Base-by-base conservation (phyloP, 2,329 filamentous ascomycete genomes). In the Plenodomus tracheiphilus region DNA sequence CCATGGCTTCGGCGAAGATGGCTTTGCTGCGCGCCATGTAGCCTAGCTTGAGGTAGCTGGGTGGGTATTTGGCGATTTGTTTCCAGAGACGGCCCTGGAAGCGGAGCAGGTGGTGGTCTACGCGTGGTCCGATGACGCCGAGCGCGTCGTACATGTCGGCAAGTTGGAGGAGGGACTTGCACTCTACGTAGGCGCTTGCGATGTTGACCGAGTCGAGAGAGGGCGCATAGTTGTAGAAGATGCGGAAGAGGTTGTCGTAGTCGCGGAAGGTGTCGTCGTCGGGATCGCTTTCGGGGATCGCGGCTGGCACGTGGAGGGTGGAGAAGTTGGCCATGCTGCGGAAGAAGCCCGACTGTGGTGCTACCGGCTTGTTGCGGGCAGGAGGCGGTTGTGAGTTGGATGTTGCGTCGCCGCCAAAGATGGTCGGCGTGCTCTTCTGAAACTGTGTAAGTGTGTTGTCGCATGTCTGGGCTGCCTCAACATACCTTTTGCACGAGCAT, bases 141-240 rank as follows among this genome's bases (percentile, higher is more conserved):
- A 97, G 81, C 13, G 92, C 91, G 69, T 96, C 92, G 75, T 97
- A 97, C 77, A 94, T 90, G 73, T 97, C 92, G n/a, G 91, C 93
- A 16, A 97, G 80, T 11, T 85, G 84, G 35, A 97, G 82, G 2
- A 97, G 82, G 11, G 89, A 88, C 74, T 97, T 96, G 81, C 91
- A 96, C 73, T 97, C 91, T 37, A 94, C 86, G 68, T 97, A 97
- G 19, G 92, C 91, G 53, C 91, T 88, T 45, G 91, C 91, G 56
- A 97, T 96, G 70, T 94, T 96, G 70, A 94, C 81, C 20, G 84
- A 82, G 73, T 96, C 92, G 25, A 97, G 81, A 0, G 85, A 68
- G 0, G 93, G 93, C 0, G 91, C 78, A 70, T 95, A 89, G 72
- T 97, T 96, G 79, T 97, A 97, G 78, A 97, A 96, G 54, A 94